phyloP scores from a whole-genome alignment of 1,284 basidiomycete genomes.

The Rhodotorula sp. region DNA sequence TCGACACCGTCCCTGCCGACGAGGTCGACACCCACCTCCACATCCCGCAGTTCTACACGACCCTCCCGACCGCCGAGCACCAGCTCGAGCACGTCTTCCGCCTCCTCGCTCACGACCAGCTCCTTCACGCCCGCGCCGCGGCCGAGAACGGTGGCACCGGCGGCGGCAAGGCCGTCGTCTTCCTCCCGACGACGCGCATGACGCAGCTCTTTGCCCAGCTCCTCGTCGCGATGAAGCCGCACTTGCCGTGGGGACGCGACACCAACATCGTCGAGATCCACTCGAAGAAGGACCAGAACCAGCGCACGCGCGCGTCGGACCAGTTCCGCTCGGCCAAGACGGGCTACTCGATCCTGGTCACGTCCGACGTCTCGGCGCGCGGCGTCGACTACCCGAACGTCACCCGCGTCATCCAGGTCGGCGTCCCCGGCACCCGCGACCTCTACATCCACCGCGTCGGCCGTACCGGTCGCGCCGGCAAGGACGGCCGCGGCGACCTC shows the following conservation, averaged over 20 bases:
- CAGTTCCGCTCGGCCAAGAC: constrained; percentile 64
- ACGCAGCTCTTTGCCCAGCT: constrained; percentile 71
- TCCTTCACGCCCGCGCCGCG: constrained; percentile 64
- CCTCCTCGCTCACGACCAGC: constrained; percentile 85
- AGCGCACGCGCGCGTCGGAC: constrained; percentile 65
- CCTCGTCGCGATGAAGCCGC: constrained; percentile 51
- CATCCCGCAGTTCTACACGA: constrained; percentile 79
- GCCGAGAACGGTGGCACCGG: constrained; percentile 35
- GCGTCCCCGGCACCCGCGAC: constrained; percentile 67
- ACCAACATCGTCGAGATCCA: constrained; percentile 80
- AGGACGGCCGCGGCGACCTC: constrained; percentile 77
- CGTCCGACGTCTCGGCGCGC: constrained; percentile 52
- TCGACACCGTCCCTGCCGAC: constrained; percentile 59
- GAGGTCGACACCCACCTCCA: constrained; percentile 68
- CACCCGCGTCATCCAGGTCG: constrained; percentile 89
- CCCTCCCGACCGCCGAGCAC: constrained; percentile 63
- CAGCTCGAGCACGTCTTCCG: constrained; percentile 77
- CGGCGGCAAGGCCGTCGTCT: constrained; percentile 71
- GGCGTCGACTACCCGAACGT: constrained; percentile 63
- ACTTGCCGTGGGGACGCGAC: constrained; percentile 52
- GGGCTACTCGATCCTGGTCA: constrained; percentile 51
- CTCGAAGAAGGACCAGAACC: constrained; percentile 68
- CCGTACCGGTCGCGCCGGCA: constrained; percentile 76
- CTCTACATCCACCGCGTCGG: constrained; percentile 91
- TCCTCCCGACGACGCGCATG: constrained; percentile 85